Percentiles rank a stretch among this genome's conserved stretches.
These are phyloP conservation scores for Sclerotinia trifoliorum DNA, from an alignment of 2,329 filamentous ascomycete genomes.

Conservation along the genomic window DNA sequence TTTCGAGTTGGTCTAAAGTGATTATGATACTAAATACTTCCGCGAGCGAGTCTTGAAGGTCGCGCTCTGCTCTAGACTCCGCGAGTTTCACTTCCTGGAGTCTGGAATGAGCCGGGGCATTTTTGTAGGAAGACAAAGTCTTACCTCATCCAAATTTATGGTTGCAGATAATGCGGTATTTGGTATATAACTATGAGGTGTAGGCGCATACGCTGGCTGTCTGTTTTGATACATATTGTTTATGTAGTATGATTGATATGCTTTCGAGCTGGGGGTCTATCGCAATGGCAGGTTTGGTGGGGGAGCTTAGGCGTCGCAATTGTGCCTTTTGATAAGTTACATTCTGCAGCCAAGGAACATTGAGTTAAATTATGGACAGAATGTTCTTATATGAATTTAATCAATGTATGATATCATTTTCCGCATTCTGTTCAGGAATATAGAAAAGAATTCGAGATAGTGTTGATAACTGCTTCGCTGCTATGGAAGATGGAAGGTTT, in stretches of 20 bases:
- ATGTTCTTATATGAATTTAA: no score
- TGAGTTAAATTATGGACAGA: neutral
- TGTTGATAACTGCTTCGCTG: neutral
- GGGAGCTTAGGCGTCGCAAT: conserved; percentile 13
- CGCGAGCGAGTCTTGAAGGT: conserved; percentile 91
- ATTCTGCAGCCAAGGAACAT: neutral
- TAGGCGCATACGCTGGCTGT: conserved; percentile 41
- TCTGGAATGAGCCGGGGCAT: neutral
- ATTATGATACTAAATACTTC: conserved; percentile 98
- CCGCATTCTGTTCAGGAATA: neutral
- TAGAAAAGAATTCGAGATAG: neutral
- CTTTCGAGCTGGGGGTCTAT: conserved; percentile 1
- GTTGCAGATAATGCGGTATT: conserved; percentile 79
- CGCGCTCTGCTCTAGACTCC: conserved; percentile 80
- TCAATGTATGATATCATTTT: no score
- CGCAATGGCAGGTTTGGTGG: conserved; percentile 12
- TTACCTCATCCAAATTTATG: conserved; percentile 90
- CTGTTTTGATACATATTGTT: conserved; percentile 39
- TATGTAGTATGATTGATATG: conserved; percentile 1
- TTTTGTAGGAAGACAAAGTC: neutral
- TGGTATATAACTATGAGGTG: conserved; percentile 72
- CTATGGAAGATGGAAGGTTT: neutral
- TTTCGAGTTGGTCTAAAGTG: conserved; percentile 91
- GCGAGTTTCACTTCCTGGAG: conserved; percentile 86
- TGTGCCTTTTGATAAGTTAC: neutral